Percentiles rank a stretch among this genome's conserved stretches.
Conservation (phyloP, 441 rosid genomes). For the Dalechampia spathulata region DNA sequence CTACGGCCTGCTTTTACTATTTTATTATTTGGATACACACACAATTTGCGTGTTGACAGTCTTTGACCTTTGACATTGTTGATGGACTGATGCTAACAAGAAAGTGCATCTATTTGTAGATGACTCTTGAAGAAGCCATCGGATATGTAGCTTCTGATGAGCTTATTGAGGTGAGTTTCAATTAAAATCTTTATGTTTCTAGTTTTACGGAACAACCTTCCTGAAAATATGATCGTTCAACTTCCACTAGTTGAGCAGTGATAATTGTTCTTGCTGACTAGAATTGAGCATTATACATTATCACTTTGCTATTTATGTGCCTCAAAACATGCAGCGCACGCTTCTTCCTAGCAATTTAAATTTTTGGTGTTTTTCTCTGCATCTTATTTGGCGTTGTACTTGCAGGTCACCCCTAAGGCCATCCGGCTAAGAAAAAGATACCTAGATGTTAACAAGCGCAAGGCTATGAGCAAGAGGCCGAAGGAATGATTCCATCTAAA, state of each 20-base stretch:
- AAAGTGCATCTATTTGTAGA: slow-evolving; percentile 37
- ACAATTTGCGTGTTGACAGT: no score
- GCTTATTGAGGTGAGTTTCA: slow-evolving; percentile 69
- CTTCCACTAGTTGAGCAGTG: no score
- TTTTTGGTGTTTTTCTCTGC: background rate
- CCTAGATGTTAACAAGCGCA: slow-evolving; percentile 85
- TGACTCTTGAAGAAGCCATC: slow-evolving; percentile 96
- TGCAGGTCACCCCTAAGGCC: slow-evolving; percentile 89
- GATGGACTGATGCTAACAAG: background rate
- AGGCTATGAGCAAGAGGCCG: slow-evolving; percentile 70
- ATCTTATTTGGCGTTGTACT: background rate
- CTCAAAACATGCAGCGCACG: background rate
- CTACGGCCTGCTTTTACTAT: slow-evolving; percentile 1
- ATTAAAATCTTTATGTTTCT: background rate
- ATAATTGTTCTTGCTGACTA: no score
- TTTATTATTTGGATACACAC: background rate
- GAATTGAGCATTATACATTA: background rate
- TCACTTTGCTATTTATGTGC: background rate
- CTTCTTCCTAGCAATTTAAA: background rate
- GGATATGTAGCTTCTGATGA: slow-evolving; percentile 95
- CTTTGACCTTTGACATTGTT: no score
- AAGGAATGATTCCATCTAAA: slow-evolving; percentile 38
- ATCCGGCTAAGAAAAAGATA: slow-evolving; percentile 79
- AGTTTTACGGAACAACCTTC: background rate
- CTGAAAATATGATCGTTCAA: background rate